Percentiles rank a stretch among this genome's conserved stretches.
phyloP scores from a whole-genome alignment of 495 filamentous ascomycete genomes.

The Acidiella bohemica region DNA sequence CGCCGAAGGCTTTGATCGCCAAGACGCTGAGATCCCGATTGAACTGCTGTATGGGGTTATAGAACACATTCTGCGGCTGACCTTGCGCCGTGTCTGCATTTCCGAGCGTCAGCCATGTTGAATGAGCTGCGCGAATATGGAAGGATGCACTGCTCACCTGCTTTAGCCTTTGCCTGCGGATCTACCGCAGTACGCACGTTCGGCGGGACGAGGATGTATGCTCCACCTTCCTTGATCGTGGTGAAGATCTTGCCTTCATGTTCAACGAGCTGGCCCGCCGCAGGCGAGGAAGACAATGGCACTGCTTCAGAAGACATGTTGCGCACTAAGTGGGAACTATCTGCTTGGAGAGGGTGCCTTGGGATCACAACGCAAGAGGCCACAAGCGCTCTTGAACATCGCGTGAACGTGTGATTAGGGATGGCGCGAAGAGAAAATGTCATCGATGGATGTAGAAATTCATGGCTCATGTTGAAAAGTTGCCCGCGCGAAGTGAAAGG shows the following conservation, averaged over 20 bases:
- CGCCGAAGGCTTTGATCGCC: conserved; percentile 71
- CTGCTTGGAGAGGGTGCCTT: too few relatives aligned
- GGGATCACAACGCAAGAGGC: too few relatives aligned
- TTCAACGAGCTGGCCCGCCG: conserved; percentile 22
- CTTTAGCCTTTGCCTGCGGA: conserved; percentile 29
- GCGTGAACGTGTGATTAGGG: too few relatives aligned
- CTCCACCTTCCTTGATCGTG: conserved; percentile 54
- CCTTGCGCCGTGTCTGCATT: background rate
- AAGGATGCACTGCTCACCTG: conserved; percentile 28
- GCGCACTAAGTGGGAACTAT: too few relatives aligned
- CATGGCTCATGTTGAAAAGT: too few relatives aligned
- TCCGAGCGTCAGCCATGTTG: conserved; percentile 5
- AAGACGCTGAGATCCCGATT: conserved; percentile 91
- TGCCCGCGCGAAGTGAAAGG: too few relatives aligned
- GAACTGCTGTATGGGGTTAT: conserved; percentile 98
- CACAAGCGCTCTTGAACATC: too few relatives aligned
- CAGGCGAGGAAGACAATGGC: conserved; percentile 12
- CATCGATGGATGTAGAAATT: too few relatives aligned
- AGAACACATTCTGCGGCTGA: conserved; percentile 72
- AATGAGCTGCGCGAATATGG: conserved; percentile 3
- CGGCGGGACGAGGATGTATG: conserved; percentile 49
- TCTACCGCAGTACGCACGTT: conserved; percentile 32
- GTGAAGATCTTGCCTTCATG: conserved; percentile 44
- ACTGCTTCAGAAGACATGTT: too few relatives aligned
- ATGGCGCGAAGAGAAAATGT: too few relatives aligned